Evolutionary conservation across 441 rosid species (phyloP), one percentile per base, ranked within the genome.

Genomic region (Erodium texanum): DNA sequence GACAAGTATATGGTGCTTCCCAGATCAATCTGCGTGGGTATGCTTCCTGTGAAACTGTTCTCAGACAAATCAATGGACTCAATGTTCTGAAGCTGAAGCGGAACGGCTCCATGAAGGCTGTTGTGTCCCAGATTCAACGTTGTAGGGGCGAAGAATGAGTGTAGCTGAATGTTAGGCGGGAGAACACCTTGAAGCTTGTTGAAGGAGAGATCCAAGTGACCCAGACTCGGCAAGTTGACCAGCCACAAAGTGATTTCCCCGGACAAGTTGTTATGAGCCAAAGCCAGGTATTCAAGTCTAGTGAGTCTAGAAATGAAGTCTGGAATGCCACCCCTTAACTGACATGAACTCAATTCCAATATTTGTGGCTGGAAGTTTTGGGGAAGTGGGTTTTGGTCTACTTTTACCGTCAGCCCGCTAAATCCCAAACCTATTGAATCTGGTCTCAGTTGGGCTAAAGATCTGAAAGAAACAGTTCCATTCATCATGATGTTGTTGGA

Each of bases 181-280:
- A 67, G 62, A 12, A 67, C 45, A 20, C 69, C 69, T 52, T 67
- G 36, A 9, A 67, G 41, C 15, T 5, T 50, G 69, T 67, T 67
- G 69, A 12, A 67, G 0, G 69, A 67, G 20, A 67, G 62, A 18
- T 67, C 69, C 62, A 67, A 32, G 56, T 48, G 23, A 50, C 69
- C 69, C 14, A 67, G 59, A 11, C 36, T 45, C 11, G 69, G 69
- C 18, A 67, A 12, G 29, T 24, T 67, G 69, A 67, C 48, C 32
- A 67, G 62, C 69, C 69, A 67, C 2, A n/a, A 16, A 22, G 69
- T 62, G 19, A 67, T 50, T 23, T 24, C 52, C 24, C 69, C 69
- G 0, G 62, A 22, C 7, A 67, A 38, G 62, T 24, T 67, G 62
- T 67, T 67, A 27, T n/a, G 1, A 2, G 38, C 62, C 38, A 67